A percentile compares a stretch with the other conserved stretches of the same genome.
Conservation (phyloP, 352 stramenopile genomes). For the Globisporangium splendens region DNA sequence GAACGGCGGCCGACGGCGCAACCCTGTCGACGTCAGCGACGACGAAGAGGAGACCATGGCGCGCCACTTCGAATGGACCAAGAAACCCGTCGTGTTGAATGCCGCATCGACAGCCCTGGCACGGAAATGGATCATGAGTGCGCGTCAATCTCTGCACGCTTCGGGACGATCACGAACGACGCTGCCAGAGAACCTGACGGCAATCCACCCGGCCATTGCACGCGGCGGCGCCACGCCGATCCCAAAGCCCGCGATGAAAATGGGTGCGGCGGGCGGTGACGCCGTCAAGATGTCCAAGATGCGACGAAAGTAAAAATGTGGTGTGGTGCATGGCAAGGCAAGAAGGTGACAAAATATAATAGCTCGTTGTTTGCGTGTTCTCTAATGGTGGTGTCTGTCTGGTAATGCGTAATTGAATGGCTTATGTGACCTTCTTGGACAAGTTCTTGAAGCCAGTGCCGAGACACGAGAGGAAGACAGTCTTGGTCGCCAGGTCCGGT, state of each 20-base stretch:
- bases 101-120: conserved; percentile 79
- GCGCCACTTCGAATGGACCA: conserved; percentile 75
- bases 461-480: conserved; percentile 92
- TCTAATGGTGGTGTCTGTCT: not conserved
- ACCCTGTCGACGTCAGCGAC: conserved; percentile 77
- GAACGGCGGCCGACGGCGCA: conserved; percentile 53
- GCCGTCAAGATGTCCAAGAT: conserved; percentile 56
- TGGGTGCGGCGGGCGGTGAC: conserved; percentile 62
- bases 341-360: conserved; percentile 7
- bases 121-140: conserved; percentile 74
- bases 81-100: conserved; percentile 62
- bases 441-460: conserved; percentile 95
- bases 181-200: conserved; percentile 51
- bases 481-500: conserved; percentile 83
- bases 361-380: conserved; percentile 2
- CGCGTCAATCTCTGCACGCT: conserved; percentile 55
- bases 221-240: conserved; percentile 53
- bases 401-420: not conserved
- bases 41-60: conserved; percentile 79
- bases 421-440: conserved; percentile 92
- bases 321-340: not conserved
- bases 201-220: conserved; percentile 43
- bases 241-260: conserved; percentile 69
- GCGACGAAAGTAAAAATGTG: conserved; percentile 42
- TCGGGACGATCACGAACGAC: conserved; percentile 29